phyloP scores from a whole-genome alignment of 108 stramenopile genomes.

The Parietichytrium sp. region DNA sequence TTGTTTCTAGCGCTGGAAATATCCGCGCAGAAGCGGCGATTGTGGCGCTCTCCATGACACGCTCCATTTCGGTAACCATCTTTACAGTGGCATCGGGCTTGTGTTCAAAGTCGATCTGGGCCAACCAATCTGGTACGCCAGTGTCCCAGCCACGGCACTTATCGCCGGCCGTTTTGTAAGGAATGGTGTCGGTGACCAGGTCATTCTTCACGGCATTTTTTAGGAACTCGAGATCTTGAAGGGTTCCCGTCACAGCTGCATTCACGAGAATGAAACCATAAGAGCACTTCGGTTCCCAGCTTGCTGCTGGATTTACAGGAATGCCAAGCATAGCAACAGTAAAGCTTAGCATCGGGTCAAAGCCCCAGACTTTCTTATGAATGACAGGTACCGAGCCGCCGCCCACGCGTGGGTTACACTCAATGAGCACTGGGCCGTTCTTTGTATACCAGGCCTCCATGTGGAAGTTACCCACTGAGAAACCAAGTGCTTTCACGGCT shows the following conservation, averaged over 20 bases:
- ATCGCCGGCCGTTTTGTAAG: too few species aligned
- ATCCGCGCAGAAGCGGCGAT: too few species aligned
- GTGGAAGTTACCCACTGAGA: slow-evolving; percentile 15
- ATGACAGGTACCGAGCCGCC: not conserved
- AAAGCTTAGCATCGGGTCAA: slow-evolving; percentile 28
- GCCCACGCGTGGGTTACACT: slow-evolving; percentile 33
- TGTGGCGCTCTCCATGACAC: too few species aligned
- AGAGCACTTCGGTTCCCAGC: not conserved
- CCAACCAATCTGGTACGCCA: too few species aligned
- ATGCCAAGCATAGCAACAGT: slow-evolving; percentile 35
- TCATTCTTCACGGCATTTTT: not conserved
- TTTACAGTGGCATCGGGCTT: too few species aligned
- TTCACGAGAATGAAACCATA: slow-evolving; percentile 17
- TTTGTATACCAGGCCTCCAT: slow-evolving; percentile 10
- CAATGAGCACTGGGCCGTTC: slow-evolving; percentile 26
- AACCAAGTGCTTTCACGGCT: not conserved
- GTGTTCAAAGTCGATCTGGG: too few species aligned
- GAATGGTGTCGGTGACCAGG: slow-evolving; percentile 23
- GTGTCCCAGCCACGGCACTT: too few species aligned
- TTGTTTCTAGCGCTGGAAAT: too few species aligned
- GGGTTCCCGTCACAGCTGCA: not conserved
- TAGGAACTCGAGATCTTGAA: too few species aligned
- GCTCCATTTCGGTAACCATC: too few species aligned
- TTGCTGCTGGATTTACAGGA: slow-evolving; percentile 2
- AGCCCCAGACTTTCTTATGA: slow-evolving; percentile 38